phyloP scores from a whole-genome alignment of 768 basidiomycete species.

The Paxillus rubicundulus region DNA sequence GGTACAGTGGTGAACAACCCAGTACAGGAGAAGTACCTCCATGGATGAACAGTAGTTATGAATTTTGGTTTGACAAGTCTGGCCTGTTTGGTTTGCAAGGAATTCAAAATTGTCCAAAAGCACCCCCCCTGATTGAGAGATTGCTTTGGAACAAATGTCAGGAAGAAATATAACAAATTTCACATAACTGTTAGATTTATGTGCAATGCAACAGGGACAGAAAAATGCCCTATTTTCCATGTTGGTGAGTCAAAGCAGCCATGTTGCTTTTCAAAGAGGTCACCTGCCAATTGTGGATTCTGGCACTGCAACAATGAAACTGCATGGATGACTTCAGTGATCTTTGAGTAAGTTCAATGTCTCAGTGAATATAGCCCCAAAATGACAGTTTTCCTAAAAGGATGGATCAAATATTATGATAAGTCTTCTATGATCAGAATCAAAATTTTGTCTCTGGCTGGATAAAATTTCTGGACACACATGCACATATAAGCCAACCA shows the following conservation, averaged over 20 bases:
- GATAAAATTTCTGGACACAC: slow-evolving; percentile 8
- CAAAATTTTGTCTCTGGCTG: slow-evolving; percentile 9
- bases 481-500: slow-evolving; percentile 1
- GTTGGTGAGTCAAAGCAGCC: slow-evolving; percentile 37
- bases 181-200: slow-evolving; percentile 8
- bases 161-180: slow-evolving; percentile 18
- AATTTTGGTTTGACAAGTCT: no score
- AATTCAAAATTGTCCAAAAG: slow-evolving; percentile 8
- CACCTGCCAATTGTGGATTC: no score
- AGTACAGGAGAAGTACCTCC: no score
- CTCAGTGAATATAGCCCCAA: neutral
- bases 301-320: no score
- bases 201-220: neutral
- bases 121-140: no score
- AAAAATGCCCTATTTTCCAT: slow-evolving; percentile 24
- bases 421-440: neutral
- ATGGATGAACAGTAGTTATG: no score
- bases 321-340: slow-evolving; percentile 37
- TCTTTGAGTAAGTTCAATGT: slow-evolving; percentile 31
- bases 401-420: slow-evolving; percentile 27
- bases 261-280: slow-evolving; percentile 17
- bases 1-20: no score
- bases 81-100: no score
- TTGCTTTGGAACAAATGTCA: slow-evolving; percentile 11
- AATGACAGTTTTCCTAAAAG: slow-evolving; percentile 7